These are phyloP conservation scores for Ceriops zippeliana DNA, from an alignment of 345 rosid species.

Conservation along the genomic window DNA sequence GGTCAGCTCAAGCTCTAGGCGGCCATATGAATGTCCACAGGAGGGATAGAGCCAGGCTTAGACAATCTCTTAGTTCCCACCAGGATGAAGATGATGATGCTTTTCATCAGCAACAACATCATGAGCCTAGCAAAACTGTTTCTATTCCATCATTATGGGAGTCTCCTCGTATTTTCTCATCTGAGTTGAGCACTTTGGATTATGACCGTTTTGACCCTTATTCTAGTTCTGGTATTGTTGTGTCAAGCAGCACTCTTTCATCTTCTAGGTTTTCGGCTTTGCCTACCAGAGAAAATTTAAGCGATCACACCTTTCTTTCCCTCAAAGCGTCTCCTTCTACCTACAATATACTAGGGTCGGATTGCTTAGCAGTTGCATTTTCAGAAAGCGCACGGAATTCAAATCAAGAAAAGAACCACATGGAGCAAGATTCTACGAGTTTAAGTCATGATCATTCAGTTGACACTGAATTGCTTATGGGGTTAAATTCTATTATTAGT, in stretches of 20 bases:
- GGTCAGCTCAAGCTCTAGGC: conserved; percentile 88
- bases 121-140: conserved; percentile 1
- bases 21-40: conserved; percentile 96
- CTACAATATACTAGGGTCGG: background rate
- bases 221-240: conserved; percentile 7
- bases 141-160: conserved; percentile 1
- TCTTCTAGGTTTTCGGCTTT: conserved; percentile 35
- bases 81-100: background rate
- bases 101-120: conserved; percentile 7
- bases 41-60: conserved; percentile 83
- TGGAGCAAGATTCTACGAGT: conserved; percentile 7
- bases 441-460: conserved; percentile 10
- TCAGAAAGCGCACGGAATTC: conserved; percentile 1
- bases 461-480: conserved; percentile 34
- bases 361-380: conserved; percentile 5
- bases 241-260: conserved; percentile 6
- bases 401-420: conserved; percentile 9
- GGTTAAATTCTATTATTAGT: conserved; percentile 23
- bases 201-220: conserved; percentile 12
- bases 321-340: background rate
- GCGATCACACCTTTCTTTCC: conserved; percentile 6
- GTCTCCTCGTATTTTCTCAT: conserved; percentile 9
- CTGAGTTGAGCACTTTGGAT: conserved; percentile 10
- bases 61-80: conserved; percentile 34
- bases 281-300: conserved; percentile 18